Base-by-base conservation (phyloP, 176 grass and related monocot species). In the Aechmea fasciata region DNA sequence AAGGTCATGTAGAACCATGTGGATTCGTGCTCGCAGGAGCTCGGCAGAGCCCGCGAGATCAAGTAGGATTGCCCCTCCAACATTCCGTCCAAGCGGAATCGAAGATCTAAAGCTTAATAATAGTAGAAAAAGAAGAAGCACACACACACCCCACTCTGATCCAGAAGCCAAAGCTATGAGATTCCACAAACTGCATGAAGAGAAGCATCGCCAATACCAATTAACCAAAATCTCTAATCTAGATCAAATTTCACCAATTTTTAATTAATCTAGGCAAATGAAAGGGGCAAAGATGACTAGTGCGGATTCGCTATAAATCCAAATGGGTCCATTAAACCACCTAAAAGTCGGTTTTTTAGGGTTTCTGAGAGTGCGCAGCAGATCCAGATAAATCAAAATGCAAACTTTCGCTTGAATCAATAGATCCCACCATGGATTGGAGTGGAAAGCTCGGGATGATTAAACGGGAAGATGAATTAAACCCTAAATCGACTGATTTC, bases 11-110 rank as follows among this genome's bases (percentile, higher is more conserved):
- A 80, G 4, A 50, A 25, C 81, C 67, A 87, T 80, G 70, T 79
- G 51, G 77, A 80, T 41, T 84, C 80, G 23, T 50, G 64, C 70
- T 87, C 67, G 68, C 73, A 78, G 74, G n/a, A 82, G 51, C 67
- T 73, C 13, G 78, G 51, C 13, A 81, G 69, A n/a, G 78, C 49
- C 48, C 69, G 63, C 20, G 78, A 81, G 64, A 81, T 69, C 13
- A 81, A 29, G 50, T 52, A 81, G 13, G 71, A 69, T 68, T 77
- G 68, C 49, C 70, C 67, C 51, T 85, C 82, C 68, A 88, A 77
- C 67, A 87, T 71, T 10, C 20, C n/a, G 20, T 19, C 55, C 3
- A n/a, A 18, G 55, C 55, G 0, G 55, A 19, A 61, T 61, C n/a
- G 15, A 61, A 61, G 55, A 61, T 9, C 13, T 20, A 9, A 61